Evolutionary conservation across 192 early-diverging fungal species (phyloP), one percentile per base, ranked within the genome.

Genomic region (Podila epicladia): DNA sequence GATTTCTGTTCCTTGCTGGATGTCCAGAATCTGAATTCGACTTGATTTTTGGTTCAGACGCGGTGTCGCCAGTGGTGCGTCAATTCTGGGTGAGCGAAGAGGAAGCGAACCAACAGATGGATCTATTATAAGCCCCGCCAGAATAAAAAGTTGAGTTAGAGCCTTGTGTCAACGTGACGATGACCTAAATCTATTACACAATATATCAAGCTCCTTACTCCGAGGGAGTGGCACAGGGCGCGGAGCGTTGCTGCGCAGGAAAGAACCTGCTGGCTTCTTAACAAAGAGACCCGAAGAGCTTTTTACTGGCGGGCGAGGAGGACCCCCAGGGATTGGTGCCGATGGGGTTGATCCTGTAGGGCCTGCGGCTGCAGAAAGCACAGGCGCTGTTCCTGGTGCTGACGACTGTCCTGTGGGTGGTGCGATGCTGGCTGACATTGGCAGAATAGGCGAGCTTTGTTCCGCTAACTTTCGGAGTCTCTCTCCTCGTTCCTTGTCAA

Each of bases 1-100:
- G 58, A 80, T 80, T 57, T 80, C 77, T 22, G 66, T 80, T 64
- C 77, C 77, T 65, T 80, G 77, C n/a, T 80, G 71, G 32, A 80
- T 69, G 51, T 80, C 77, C 58, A 80, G 37, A 57, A 80, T 80
- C 29, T 80, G 77, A 69, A 80, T 80, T 20, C 77, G 70, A 33
- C 51, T 58, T 15, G 57, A 31, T 31, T 80, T 80, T 61, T 72
- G 77, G 28, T 69, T 80, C 37, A 68, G 19, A 26, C 77, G 64
- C 45, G 76, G 70, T 35, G 76, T 76, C 7, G 68, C 41, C 41
- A 45, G 59, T 41, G 74, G 68, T 11, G 37, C 22, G n/a, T 78
- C 75, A 53, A 78, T 62, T 62, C 75, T 71, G 4, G 75, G 70
- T 19, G 77, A 69, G 19, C 70, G 65, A 29, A 73, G 65, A 28